Evolutionary conservation across 2,329 filamentous ascomycete genomes (phyloP).

Genomic region (Ceratocystis cubensis): DNA sequence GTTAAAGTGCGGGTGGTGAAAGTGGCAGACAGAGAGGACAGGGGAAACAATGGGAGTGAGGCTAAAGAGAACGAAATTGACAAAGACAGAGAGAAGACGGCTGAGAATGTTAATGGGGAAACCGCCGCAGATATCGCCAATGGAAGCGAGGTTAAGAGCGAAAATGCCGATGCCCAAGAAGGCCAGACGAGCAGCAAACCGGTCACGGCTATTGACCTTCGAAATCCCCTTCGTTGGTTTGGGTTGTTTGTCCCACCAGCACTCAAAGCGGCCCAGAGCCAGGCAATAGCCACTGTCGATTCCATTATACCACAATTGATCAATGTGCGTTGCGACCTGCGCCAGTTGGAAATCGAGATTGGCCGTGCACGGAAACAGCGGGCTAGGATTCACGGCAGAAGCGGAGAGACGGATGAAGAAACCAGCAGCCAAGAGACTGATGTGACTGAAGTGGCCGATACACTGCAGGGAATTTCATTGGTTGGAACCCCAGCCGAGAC

Average conservation of each 20-base stretch:
- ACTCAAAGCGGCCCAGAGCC: constrained; percentile 45
- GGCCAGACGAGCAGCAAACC: not conserved
- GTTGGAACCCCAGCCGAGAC: not conserved
- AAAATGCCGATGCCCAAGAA: not conserved
- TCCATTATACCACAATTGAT: constrained; percentile 45
- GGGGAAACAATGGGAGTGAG: constrained; percentile 12
- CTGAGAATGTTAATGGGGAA: no score
- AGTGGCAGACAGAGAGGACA: constrained; percentile 19
- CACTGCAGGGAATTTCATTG: not conserved
- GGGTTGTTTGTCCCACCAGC: constrained; percentile 41
- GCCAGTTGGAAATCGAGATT: constrained; percentile 55
- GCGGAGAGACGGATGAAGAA: constrained; percentile 19
- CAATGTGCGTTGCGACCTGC: constrained; percentile 48
- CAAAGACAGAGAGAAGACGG: constrained; percentile 8
- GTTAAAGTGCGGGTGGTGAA: constrained; percentile 13
- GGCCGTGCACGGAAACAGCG: constrained; percentile 46
- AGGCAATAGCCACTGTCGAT: constrained; percentile 45
- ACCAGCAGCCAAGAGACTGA: not conserved
- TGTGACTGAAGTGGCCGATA: constrained; percentile 1
- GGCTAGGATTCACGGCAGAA: constrained; percentile 31
- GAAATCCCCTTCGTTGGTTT: constrained; percentile 48
- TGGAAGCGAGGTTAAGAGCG: constrained; percentile 21
- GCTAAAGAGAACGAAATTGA: constrained; percentile 12
- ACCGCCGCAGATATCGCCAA: not conserved
- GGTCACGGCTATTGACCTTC: constrained; percentile 12